Base-by-base conservation (phyloP, 495 filamentous ascomycete genomes). In the Daldinia grandis region DNA sequence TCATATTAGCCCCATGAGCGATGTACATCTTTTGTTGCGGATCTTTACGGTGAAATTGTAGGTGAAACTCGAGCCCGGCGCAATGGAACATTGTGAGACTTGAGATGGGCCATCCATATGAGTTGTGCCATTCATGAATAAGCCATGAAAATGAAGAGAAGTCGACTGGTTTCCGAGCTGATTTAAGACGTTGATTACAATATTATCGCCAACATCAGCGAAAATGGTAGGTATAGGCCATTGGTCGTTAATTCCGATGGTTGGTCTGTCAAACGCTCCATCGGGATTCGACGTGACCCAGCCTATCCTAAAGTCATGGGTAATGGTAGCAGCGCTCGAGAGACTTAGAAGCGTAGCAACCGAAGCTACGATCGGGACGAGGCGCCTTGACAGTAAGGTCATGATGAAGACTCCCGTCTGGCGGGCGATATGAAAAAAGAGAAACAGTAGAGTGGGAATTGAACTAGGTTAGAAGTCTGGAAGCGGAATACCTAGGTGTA, bases 231-330 rank as follows among this genome's bases (percentile, higher is more conserved):
- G 92, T 51, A 90, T 78, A 1, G 92, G 92, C 91, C 91, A 95
- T 83, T 92, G 81, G 0, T 86, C 87, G 74, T 96, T 96, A 82
- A 95, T 92, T 47, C 91, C 91, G 74, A 96, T 93, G 5, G 87
- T 87, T 40, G 87, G 86, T 12, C 93, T 85, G 1, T 87, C 83
- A 21, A 86, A 85, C 40, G 85, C 75, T 15, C 90, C 91, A 79
- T 97, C 93, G 3, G 93, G 93, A 74, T 93, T 95, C 8, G 90
- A 88, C 28, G 81, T 88, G 5, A 93, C 89, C 93, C 94, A 96
- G 30, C 85, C 85, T 65, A 95, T 85, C 73, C 91, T 90, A 81
- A 91, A 96, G 77, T 97, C 84, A 75, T 93, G 91, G 25, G 84
- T 88, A 59, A 93, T 87, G 2, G 87, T 91, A 37, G 87, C 90